Conservation (phyloP, 371 early-diverging fungal species). For the Umbelopsis sp. region DNA sequence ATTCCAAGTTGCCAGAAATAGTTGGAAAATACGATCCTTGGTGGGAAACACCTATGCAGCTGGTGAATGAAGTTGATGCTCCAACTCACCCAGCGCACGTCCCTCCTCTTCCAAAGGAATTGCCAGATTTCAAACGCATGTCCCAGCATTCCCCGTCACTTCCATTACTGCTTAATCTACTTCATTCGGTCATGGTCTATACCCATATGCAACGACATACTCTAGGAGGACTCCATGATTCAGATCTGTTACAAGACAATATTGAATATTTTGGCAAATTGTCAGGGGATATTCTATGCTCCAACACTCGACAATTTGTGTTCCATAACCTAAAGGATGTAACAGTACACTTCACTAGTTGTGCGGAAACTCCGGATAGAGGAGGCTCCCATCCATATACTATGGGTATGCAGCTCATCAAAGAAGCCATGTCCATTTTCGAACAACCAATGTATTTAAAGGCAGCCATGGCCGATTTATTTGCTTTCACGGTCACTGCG, state of each 20-base stretch:
- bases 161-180: background rate
- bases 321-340: background rate
- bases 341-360: background rate
- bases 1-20: constrained; percentile 22
- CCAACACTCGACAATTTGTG: background rate
- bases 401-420: background rate
- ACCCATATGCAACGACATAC: constrained; percentile 5
- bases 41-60: constrained; percentile 30
- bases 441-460: background rate
- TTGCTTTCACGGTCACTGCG: background rate
- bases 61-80: constrained; percentile 3
- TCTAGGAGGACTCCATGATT: constrained; percentile 1
- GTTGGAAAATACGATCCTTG: constrained; percentile 36
- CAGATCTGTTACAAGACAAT: background rate
- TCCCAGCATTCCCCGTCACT: background rate
- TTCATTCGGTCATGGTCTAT: background rate
- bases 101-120: background rate
- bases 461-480: background rate
- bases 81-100: background rate
- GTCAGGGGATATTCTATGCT: background rate
- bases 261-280: background rate
- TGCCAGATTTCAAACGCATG: background rate
- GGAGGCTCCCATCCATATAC: background rate
- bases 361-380: background rate
- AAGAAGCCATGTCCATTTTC: background rate